A percentile compares a stretch with the other conserved stretches of the same genome.
These are phyloP conservation scores for Fabrea salina DNA, from an alignment of 169 alveolate genomes.

Conservation along the genomic window DNA sequence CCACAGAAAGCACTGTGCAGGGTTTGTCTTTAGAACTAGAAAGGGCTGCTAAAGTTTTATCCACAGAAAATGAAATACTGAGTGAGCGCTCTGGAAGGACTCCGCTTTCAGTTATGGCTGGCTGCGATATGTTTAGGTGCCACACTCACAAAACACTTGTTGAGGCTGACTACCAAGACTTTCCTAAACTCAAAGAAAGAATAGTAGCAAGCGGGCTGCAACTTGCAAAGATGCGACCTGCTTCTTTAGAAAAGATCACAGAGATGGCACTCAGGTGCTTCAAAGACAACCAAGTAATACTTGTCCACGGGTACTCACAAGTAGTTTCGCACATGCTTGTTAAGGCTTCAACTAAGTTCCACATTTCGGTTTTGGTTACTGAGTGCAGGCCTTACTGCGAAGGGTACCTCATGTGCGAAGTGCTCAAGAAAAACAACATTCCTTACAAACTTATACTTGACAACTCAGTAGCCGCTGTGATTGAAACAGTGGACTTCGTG, in stretches of 20 bases:
- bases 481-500: slow-evolving; percentile 70
- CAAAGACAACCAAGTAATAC: slow-evolving; percentile 42
- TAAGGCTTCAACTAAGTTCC: slow-evolving; percentile 51
- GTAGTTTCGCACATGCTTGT: slow-evolving; percentile 55
- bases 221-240: background rate
- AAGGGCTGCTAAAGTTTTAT: background rate
- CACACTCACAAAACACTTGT: slow-evolving; percentile 4
- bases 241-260: background rate
- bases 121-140: slow-evolving; percentile 27
- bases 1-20: slow-evolving; percentile 15
- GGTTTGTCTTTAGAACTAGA: slow-evolving; percentile 14
- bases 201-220: background rate
- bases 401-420: slow-evolving; percentile 49
- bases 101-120: slow-evolving; percentile 23
- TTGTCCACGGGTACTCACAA: slow-evolving; percentile 68
- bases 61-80: background rate
- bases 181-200: background rate
- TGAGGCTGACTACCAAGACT: background rate
- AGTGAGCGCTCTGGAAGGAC: background rate
- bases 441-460: slow-evolving; percentile 63
- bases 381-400: slow-evolving; percentile 65
- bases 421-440: slow-evolving; percentile 48
- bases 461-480: slow-evolving; percentile 66
- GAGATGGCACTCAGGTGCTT: slow-evolving; percentile 18
- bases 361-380: slow-evolving; percentile 57